Percentiles rank a stretch among this genome's conserved stretches.
phyloP scores from a whole-genome alignment of 2,329 filamentous ascomycete genomes.

The Hypomyces rosellus region DNA sequence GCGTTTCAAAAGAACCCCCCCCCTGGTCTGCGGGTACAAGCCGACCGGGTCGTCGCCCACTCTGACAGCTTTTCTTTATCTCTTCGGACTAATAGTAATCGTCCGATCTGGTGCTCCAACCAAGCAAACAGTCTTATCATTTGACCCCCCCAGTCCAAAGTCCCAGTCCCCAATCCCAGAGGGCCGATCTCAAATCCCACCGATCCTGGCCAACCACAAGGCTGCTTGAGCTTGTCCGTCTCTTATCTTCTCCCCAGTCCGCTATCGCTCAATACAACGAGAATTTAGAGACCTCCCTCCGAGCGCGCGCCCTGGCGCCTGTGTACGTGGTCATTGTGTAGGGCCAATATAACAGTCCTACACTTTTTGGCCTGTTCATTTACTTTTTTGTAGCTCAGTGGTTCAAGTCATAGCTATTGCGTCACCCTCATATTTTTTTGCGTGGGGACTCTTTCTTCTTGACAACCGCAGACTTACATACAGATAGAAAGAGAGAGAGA shows the following conservation, averaged over 20 bases:
- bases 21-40: conserved; percentile 6
- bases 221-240: neutral
- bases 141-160: conserved; percentile 6
- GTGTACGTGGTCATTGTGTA: neutral
- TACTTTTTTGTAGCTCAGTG: neutral
- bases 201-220: conserved; percentile 7
- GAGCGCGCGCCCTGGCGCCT: too few relatives aligned
- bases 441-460: neutral
- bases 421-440: conserved; percentile 2
- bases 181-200: conserved; percentile 11
- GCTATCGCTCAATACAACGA: conserved; percentile 6
- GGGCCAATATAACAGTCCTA: too few relatives aligned
- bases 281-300: neutral
- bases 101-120: conserved; percentile 5
- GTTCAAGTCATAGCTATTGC: conserved; percentile 1
- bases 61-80: conserved; percentile 9
- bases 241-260: conserved; percentile 12
- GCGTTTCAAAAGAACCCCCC: conserved; percentile 4
- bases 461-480: neutral
- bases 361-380: neutral
- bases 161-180: neutral
- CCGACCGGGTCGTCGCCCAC: conserved; percentile 11
- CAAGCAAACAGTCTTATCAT: conserved; percentile 9
- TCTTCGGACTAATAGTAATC: conserved; percentile 9
- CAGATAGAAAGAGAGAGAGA: too few relatives aligned